Percentiles rank a stretch among this genome's conserved stretches.
Evolutionary conservation across 106 monocot species (phyloP).

Genomic region (Dioscorea dumetorum): DNA sequence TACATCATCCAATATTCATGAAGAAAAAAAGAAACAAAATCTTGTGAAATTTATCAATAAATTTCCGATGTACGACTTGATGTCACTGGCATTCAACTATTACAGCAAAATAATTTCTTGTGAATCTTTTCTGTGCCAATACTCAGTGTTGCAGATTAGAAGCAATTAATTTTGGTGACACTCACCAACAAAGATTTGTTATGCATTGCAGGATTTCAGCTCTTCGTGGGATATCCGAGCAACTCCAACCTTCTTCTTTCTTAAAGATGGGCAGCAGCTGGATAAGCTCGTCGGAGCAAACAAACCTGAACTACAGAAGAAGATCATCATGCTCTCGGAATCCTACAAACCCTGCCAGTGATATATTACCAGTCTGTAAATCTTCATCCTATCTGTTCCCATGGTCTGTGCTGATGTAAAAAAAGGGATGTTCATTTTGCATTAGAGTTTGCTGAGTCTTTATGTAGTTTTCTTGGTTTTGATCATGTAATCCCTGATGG

Average conservation of each 20-base stretch:
- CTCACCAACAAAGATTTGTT: not conserved
- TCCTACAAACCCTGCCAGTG: not conserved
- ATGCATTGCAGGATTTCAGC: conserved; percentile 63
- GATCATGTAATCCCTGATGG: too few species aligned
- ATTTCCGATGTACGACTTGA: too few species aligned
- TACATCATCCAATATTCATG: too few species aligned
- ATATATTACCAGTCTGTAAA: not conserved
- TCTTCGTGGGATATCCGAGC: conserved; percentile 81
- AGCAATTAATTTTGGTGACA: not conserved
- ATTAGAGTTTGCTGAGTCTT: too few species aligned
- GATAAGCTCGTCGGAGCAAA: conserved; percentile 91
- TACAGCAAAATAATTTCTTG: too few species aligned
- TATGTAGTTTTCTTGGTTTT: too few species aligned
- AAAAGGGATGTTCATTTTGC: not conserved
- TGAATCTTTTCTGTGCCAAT: not conserved
- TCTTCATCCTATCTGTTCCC: not conserved
- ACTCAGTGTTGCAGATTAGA: not conserved
- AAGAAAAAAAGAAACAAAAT: too few species aligned
- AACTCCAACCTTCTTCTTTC: conserved; percentile 88
- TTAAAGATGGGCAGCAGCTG: conserved; percentile 70
- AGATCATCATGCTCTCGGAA: conserved; percentile 36
- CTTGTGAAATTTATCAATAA: too few species aligned
- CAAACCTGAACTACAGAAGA: conserved; percentile 72
- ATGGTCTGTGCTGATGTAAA: not conserved
- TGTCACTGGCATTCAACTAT: too few species aligned